Percentiles rank a stretch among this genome's conserved stretches.
Evolutionary conservation across 257 asterid species (phyloP).

Genomic region (Cordia subcordata): DNA sequence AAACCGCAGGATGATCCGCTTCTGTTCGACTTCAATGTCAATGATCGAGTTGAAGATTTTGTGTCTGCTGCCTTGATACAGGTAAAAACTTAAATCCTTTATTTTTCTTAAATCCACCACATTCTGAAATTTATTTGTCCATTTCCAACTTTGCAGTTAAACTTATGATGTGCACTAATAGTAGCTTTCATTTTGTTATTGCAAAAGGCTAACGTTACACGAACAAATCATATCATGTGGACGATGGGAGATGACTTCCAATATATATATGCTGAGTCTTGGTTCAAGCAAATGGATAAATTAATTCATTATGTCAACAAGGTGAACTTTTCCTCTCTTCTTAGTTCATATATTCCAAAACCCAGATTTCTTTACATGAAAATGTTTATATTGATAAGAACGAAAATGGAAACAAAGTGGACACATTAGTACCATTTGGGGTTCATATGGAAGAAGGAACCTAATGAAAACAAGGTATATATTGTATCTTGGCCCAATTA

Average conservation of each 20-base stretch:
- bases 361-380: too few species aligned
- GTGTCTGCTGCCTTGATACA: slow-evolving; percentile 65
- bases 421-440: too few species aligned
- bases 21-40: slow-evolving; percentile 63
- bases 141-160: background rate
- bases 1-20: slow-evolving; percentile 69
- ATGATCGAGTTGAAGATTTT: slow-evolving; percentile 60
- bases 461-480: too few species aligned
- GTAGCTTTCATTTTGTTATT: slow-evolving; percentile 8
- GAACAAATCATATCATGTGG: slow-evolving; percentile 87
- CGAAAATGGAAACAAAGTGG: too few species aligned
- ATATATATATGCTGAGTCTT: slow-evolving; percentile 78
- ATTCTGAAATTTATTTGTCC: background rate
- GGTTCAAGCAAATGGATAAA: slow-evolving; percentile 97
- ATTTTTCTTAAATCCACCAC: background rate
- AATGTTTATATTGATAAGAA: too few species aligned
- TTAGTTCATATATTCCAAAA: background rate
- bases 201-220: slow-evolving; percentile 78
- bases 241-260: slow-evolving; percentile 92
- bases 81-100: slow-evolving; percentile 26
- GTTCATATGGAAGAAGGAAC: too few species aligned
- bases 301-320: slow-evolving; percentile 78
- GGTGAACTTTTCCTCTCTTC: slow-evolving; percentile 25
- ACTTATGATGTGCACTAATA: background rate
- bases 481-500: too few species aligned